Evolutionary conservation across 129 eudicot species (phyloP).

Genomic region (Flaveria robusta): DNA sequence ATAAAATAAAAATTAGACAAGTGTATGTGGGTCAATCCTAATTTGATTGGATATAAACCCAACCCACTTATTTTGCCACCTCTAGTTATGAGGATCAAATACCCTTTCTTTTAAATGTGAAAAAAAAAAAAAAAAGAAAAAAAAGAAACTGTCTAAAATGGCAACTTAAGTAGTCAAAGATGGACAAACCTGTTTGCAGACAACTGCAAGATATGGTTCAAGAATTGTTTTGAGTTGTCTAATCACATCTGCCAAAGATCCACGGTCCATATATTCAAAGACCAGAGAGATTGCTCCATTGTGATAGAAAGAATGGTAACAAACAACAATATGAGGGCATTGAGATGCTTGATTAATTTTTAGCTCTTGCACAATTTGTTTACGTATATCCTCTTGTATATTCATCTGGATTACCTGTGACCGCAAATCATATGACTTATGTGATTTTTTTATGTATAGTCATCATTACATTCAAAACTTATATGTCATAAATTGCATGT

Average conservation of each 20-base stretch:
- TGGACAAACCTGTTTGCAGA: conserved; percentile 80
- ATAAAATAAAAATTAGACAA: not conserved
- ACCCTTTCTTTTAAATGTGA: not conserved
- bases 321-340: conserved; percentile 83
- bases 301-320: conserved; percentile 94
- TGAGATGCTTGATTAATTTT: conserved; percentile 94
- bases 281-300: conserved; percentile 93
- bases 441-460: not conserved
- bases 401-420: conserved; percentile 96
- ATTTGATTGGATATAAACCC: not conserved
- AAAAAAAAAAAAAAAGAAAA: not conserved
- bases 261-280: conserved; percentile 97
- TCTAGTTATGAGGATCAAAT: not conserved
- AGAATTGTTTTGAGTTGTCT: conserved; percentile 93
- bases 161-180: not conserved
- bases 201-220: conserved; percentile 98
- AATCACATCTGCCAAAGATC: conserved; percentile 83
- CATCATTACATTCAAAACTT: not conserved
- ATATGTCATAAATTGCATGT: not conserved
- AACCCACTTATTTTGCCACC: not conserved
- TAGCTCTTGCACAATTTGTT: conserved; percentile 96
- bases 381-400: conserved; percentile 95
- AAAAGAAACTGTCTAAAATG: not conserved
- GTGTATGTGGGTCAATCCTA: not conserved
- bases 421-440: conserved; percentile 9